Base-by-base conservation (phyloP, 2,329 filamentous ascomycete species). In the Colletotrichum paranaense region DNA sequence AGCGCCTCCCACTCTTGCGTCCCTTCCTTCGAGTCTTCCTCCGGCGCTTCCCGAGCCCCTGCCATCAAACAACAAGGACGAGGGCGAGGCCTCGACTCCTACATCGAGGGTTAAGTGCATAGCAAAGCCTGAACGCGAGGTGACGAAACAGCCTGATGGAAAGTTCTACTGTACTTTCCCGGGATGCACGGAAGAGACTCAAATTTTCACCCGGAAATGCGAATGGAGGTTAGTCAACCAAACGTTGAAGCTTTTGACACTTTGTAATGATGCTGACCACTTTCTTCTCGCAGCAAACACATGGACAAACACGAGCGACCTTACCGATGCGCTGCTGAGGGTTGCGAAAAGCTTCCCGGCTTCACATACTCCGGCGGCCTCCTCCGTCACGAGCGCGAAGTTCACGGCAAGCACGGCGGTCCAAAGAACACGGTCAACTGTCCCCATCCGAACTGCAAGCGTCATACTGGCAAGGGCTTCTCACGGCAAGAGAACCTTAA, bases 301-400 rank as follows among this genome's bases (percentile, higher is more conserved):
- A 98, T 98, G 95, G 96, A 98, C 84, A 98, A 98, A 82, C 96
- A 98, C 81, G 95, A 98, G 77, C 90, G 96, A 14, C 96, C 96
- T 1, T 98, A 98, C 81, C 94, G 95, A 78, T 98, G 96, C 82
- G 88, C 86, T 26, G 92, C 93, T 56, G 88, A 90, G n/a, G 93
- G 93, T 49, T 98, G 96, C 82, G 94, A 96, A 79, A 98, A 98
- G 79, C 89, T 98, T 0, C 94, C 94, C 65, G 96, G 96, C 1
- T 98, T 98, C 82, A 98, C 96, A 1, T 98, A 98, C 81, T 96
- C 94, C 0, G 96, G 96, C 19, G 96, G 96, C 4, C 90, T 98
- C 0, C 85, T 97, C 22, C 90, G 96, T 58, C 96, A 98, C 83
- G 93, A 98, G 83, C 92, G 96, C 75, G 96, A 98, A 83, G 96